These are phyloP conservation scores for Cladorrhinum samala DNA, from an alignment of 495 filamentous ascomycete species.

Conservation along the genomic window DNA sequence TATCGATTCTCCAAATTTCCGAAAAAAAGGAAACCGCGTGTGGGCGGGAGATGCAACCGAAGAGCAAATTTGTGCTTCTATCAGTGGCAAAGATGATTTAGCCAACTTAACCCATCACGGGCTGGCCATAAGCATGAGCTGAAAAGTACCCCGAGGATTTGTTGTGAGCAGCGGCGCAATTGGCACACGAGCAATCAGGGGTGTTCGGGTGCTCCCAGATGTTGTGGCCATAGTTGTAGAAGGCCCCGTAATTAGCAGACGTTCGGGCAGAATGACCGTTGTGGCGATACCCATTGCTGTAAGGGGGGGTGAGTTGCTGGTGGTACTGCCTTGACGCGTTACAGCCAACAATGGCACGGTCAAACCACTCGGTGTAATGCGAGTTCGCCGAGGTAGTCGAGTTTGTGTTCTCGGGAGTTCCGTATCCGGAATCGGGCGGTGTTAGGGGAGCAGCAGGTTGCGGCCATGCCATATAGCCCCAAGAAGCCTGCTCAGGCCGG, in stretches of 20 bases:
- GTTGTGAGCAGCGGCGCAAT: slow-evolving; percentile 49
- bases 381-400: slow-evolving; percentile 39
- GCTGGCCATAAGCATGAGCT: slow-evolving; percentile 55
- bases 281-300: slow-evolving; percentile 48
- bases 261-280: slow-evolving; percentile 38
- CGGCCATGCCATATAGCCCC: slow-evolving; percentile 30
- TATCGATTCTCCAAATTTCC: slow-evolving; percentile 28
- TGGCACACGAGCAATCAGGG: slow-evolving; percentile 61
- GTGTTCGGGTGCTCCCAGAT: slow-evolving; percentile 55
- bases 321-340: slow-evolving; percentile 26
- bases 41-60: slow-evolving; percentile 17
- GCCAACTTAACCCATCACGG: slow-evolving; percentile 51
- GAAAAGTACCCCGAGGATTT: slow-evolving; percentile 61
- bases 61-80: slow-evolving; percentile 16
- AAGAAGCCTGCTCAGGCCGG: slow-evolving; percentile 44
- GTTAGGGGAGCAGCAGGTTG: slow-evolving; percentile 36
- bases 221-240: slow-evolving; percentile 50
- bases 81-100: no score
- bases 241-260: slow-evolving; percentile 28
- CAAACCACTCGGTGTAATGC: slow-evolving; percentile 43
- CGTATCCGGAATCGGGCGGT: slow-evolving; percentile 47
- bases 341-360: slow-evolving; percentile 29
- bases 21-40: slow-evolving; percentile 18
- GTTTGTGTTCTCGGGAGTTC: slow-evolving; percentile 43
- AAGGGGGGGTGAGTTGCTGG: slow-evolving; percentile 32